Evolutionary conservation across 371 early-diverging fungal species (phyloP).

Genomic region (Mortierella sp.): DNA sequence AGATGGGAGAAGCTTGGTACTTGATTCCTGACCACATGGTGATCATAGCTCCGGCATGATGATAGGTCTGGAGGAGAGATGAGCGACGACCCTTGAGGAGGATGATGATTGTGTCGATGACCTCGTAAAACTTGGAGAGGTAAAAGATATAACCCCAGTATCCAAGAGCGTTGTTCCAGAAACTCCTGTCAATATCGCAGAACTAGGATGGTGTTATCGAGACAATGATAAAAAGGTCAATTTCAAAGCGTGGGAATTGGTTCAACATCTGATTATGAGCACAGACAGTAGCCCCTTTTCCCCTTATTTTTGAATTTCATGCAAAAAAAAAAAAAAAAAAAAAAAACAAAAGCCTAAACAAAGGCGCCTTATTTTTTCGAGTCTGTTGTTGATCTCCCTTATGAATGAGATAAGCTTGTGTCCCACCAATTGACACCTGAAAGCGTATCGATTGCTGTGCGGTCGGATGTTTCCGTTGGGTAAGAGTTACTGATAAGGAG

Average conservation of each 20-base stretch:
- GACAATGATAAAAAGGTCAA: not conserved
- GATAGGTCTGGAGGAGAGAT: slow-evolving; percentile 88
- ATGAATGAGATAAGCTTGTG: too few species aligned
- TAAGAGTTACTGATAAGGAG: too few species aligned
- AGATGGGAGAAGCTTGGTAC: slow-evolving; percentile 81
- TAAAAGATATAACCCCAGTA: slow-evolving; percentile 89
- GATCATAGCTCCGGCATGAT: slow-evolving; percentile 93
- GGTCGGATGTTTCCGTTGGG: too few species aligned
- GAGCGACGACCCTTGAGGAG: slow-evolving; percentile 84
- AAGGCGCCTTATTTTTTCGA: too few species aligned
- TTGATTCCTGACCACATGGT: slow-evolving; percentile 81
- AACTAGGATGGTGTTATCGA: slow-evolving; percentile 54
- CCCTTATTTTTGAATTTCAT: too few species aligned
- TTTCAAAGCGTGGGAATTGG: slow-evolving; percentile 1
- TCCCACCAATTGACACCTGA: too few species aligned
- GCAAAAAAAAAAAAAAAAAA: not conserved
- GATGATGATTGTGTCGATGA: slow-evolving; percentile 89
- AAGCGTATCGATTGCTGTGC: too few species aligned
- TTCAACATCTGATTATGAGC: not conserved
- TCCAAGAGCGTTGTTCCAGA: slow-evolving; percentile 80
- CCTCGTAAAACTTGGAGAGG: slow-evolving; percentile 90
- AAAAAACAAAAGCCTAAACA: too few species aligned
- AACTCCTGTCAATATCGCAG: slow-evolving; percentile 74
- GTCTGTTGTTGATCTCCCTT: too few species aligned
- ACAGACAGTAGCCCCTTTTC: too few species aligned